Evolutionary conservation across 345 rosid genomes (phyloP).

Genomic region (Moricandia moricandioides): DNA sequence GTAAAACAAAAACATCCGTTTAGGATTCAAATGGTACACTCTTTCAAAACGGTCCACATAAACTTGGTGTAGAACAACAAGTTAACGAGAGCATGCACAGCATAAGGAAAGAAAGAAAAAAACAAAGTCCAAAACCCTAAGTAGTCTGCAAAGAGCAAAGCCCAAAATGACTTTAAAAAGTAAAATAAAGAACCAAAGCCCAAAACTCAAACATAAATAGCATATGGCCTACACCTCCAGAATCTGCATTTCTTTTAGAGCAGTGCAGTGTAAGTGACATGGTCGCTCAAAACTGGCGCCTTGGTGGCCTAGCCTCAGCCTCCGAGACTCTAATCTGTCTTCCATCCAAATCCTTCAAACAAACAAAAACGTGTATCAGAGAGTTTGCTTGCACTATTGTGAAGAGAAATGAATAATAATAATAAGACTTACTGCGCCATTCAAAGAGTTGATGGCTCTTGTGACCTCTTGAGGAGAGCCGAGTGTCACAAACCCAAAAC

Average conservation of each 20-base stretch:
- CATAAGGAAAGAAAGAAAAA: neutral
- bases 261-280: neutral
- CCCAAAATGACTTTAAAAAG: neutral
- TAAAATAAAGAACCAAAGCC: neutral
- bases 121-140: neutral
- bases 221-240: constrained; percentile 14
- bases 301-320: constrained; percentile 84
- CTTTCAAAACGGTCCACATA: neutral
- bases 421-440: constrained; percentile 74
- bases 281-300: constrained; percentile 62
- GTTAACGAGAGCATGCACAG: neutral
- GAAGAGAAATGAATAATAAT: constrained; percentile 9
- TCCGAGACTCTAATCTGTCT: constrained; percentile 83
- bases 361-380: neutral
- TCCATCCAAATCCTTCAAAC: constrained; percentile 78
- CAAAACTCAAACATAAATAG: neutral
- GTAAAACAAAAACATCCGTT: neutral
- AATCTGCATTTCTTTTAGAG: constrained; percentile 16
- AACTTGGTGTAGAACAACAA: neutral
- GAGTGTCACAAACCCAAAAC: constrained; percentile 93
- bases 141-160: neutral
- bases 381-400: neutral
- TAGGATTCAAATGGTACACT: neutral
- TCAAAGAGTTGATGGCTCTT: constrained; percentile 64
- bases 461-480: constrained; percentile 75